A percentile compares a stretch with the other conserved stretches of the same genome.
Evolutionary conservation across 306 rosid genomes (phyloP).

Genomic region (Sicyos edulis): DNA sequence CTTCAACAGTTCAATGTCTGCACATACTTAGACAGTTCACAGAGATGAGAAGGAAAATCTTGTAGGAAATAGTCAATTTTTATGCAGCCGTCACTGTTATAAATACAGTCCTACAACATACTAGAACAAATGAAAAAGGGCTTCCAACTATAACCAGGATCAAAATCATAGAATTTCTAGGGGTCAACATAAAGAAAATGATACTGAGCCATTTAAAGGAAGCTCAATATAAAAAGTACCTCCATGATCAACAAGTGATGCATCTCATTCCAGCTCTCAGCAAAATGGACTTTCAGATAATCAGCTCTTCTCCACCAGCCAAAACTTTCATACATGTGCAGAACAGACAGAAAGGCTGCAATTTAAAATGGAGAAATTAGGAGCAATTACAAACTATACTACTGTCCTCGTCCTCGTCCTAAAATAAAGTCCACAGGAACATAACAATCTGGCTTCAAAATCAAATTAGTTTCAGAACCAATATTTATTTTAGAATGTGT

Average conservation of each 20-base stretch:
- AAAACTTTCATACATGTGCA: constrained; percentile 90
- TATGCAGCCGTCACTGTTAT: not conserved
- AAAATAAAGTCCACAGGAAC: not conserved
- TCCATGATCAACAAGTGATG: constrained; percentile 99
- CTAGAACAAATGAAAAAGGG: not conserved
- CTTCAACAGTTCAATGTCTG: not conserved
- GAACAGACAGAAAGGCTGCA: constrained; percentile 89
- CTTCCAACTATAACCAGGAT: not conserved
- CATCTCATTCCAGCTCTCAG: constrained; percentile 99
- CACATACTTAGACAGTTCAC: not conserved
- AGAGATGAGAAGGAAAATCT: not conserved
- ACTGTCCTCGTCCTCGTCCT: not conserved
- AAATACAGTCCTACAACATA: not conserved
- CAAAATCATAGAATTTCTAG: not conserved
- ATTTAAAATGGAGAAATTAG: constrained; percentile 5
- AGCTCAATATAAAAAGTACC: constrained; percentile 29
- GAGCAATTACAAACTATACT: not conserved
- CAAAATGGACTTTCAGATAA: constrained; percentile 95
- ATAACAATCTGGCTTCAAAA: not conserved
- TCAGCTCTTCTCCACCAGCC: constrained; percentile 99
- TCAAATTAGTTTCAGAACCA: not conserved
- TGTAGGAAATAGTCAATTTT: not conserved
- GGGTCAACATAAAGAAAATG: not conserved
- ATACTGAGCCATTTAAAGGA: not conserved
- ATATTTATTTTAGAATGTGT: no score